Evolutionary conservation across 345 rosid species (phyloP), one percentile per base, ranked within the genome.

Genomic region (Laguncularia racemosa): DNA sequence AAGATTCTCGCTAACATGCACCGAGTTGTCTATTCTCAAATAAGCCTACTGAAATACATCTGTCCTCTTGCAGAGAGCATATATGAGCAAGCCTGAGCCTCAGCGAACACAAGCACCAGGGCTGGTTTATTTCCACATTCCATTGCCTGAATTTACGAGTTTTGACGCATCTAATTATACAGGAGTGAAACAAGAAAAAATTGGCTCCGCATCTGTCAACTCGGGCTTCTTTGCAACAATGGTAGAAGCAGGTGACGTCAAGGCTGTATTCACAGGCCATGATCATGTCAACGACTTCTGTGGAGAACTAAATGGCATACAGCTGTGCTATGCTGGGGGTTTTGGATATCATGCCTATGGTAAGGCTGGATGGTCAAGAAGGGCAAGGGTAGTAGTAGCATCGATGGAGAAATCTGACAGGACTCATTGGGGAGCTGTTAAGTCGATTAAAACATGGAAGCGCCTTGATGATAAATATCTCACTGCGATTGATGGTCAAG

Each of bases 281-380:
- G 98, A 92, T 67, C 98, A 92, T 58, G 0, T 80, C 61, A 92
- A 86, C 14, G 99, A 93, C 75, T 93, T 89, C 65, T 93, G 99
- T 61, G 96, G 82, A 11, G 19, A 60, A 33, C 74, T 81, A 49
- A 68, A 63, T 20, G 91, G 91, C 20, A 77, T 88, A 61, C 78
- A 92, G 38, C 96, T 92, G 61, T 92, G 98, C 58, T 92, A 92
- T 49, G 96, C 84, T 46, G 98, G 96, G 52, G 98, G 91, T 16
- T 82, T 86, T 67, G 96, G 98, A 71, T 89, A 89, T 76, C 97
- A 86, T 77, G 99, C 91, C 18, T 93, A 89, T 52, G 97, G 97
- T 58, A 81, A 85, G 73, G 91, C 86, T 40, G 97, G 97, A 7
- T 89, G 96, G 96, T 63, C 83, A 13, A 80, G 97, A 76, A 84